A percentile compares a stretch with the other conserved stretches of the same genome.
phyloP scores from a whole-genome alignment of 2,329 filamentous ascomycete species.

The Endothia cerciana region DNA sequence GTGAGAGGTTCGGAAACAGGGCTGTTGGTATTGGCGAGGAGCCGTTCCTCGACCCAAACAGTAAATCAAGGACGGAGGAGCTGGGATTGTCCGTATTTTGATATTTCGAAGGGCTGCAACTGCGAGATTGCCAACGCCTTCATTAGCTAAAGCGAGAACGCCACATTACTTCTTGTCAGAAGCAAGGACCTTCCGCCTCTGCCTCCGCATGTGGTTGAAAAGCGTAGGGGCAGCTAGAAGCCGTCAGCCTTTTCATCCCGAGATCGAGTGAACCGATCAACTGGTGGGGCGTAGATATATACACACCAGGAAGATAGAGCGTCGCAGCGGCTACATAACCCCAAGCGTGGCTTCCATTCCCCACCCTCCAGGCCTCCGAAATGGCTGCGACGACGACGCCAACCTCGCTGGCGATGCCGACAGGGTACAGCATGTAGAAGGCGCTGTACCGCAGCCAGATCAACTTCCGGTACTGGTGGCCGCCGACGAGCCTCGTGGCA shows the following conservation, averaged over 20 bases:
- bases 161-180: conserved; percentile 5
- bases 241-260: neutral
- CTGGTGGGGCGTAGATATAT: neutral
- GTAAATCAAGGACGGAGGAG: conserved; percentile 23
- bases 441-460: conserved; percentile 28
- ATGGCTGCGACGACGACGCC: conserved; percentile 22
- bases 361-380: conserved; percentile 5
- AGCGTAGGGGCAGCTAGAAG: conserved; percentile 23
- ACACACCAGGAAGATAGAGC: conserved; percentile 26
- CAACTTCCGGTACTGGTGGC: conserved; percentile 24
- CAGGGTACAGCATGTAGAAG: conserved; percentile 26
- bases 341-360: conserved; percentile 15
- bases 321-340: conserved; percentile 21
- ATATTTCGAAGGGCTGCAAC: neutral
- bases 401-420: conserved; percentile 25
- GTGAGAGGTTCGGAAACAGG: conserved; percentile 26
- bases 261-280: neutral
- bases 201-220: conserved; percentile 26
- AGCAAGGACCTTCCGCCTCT: conserved; percentile 25
- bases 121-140: neutral
- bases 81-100: conserved; percentile 2
- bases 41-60: conserved; percentile 27
- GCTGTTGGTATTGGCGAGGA: conserved; percentile 28
- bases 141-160: neutral
- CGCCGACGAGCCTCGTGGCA: conserved; percentile 24